Base-by-base conservation (phyloP, 1,284 basidiomycete species). In the Rhodotorula sp. region DNA sequence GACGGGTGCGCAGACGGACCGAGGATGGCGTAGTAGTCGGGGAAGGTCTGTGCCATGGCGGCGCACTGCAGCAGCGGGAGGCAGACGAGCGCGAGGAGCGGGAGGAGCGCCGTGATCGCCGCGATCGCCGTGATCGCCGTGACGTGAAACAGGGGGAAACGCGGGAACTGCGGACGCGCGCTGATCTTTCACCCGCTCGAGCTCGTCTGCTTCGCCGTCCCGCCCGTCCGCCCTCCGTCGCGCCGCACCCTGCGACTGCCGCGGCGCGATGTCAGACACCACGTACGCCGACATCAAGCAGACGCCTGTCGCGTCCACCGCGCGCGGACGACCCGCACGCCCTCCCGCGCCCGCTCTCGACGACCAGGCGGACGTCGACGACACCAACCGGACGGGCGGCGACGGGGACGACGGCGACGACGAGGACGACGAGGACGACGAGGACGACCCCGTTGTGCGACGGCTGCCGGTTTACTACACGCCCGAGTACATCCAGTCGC, bases 391-490 rank as follows among this genome's bases (percentile, higher is more conserved):
- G 4, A 48, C 22, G 22, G 37, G 2, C 13, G 59, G 56, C 28
- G 18, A 30, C 11, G 47, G 26, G 28, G 56, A 63, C n/a, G 53
- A 65, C 31, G 53, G n/a, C n/a, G n/a, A 6, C 13, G 62, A 61
- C n/a, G 46, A 55, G 24, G 59, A 60, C 28, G 18, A 30, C 11
- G 47, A 30, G 28, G 56, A 63, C n/a, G 53, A 65, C 31, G 53
- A 55, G 24, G 72, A 74, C 31, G 76, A 77, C 64, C 73, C 73
- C 7, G 64, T 77, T 37, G 65, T 76, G 37, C 69, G 72, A 22
- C 64, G 71, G 20, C 46, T 77, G 37, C 76, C 76, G 26, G 73
- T 77, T 20, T 77, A 71, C 64, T 74, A 75, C 65, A 74, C 68
- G 26, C 75, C 77, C 1, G 60, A 68, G 50, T 71, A 70, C 53